A percentile compares a stretch with the other conserved stretches of the same genome.
phyloP scores from a whole-genome alignment of 805 yeast species.

The Lachancea sp. region DNA sequence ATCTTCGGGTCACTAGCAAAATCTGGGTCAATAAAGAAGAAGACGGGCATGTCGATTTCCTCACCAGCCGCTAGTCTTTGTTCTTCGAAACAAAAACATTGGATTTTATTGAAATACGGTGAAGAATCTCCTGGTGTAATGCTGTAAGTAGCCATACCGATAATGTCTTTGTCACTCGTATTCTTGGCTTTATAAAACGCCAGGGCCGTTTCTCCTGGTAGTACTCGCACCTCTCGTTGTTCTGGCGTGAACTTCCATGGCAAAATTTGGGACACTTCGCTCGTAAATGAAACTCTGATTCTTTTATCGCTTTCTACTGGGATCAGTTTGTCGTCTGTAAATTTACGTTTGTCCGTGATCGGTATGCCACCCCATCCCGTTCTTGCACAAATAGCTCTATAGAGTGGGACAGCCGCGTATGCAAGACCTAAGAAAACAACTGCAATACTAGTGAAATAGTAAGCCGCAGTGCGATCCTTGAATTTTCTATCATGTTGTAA shows the following conservation, averaged over 20 bases:
- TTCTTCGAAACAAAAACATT: conserved; percentile 97
- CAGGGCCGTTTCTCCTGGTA: conserved; percentile 96
- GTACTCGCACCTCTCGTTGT: conserved; percentile 84
- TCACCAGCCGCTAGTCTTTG: conserved; percentile 91
- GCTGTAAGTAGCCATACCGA: conserved; percentile 97
- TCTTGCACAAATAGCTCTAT: conserved; percentile 84
- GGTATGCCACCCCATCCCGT: conserved; percentile 97
- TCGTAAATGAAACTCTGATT: conserved; percentile 78
- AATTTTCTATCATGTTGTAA: conserved; percentile 23
- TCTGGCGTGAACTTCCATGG: conserved; percentile 96
- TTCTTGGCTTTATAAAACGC: conserved; percentile 94
- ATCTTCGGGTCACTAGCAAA: conserved; percentile 87
- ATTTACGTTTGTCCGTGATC: conserved; percentile 70
- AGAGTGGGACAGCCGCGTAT: conserved; percentile 88
- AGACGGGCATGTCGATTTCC: conserved; percentile 98
- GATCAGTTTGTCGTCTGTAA: conserved; percentile 78
- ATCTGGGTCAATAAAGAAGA: conserved; percentile 94
- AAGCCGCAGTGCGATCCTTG: conserved; percentile 50
- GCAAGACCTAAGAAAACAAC: conserved; percentile 68
- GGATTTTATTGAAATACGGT: conserved; percentile 93
- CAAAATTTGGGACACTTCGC: conserved; percentile 81
- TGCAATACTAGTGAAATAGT: conserved; percentile 63
- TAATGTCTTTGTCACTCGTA: conserved; percentile 76
- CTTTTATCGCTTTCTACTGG: conserved; percentile 84
- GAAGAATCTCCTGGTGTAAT: conserved; percentile 96